Evolutionary conservation across 140 eudicot genomes (phyloP), one percentile per base, ranked within the genome.

Genomic region (Oenanthe javanica): DNA sequence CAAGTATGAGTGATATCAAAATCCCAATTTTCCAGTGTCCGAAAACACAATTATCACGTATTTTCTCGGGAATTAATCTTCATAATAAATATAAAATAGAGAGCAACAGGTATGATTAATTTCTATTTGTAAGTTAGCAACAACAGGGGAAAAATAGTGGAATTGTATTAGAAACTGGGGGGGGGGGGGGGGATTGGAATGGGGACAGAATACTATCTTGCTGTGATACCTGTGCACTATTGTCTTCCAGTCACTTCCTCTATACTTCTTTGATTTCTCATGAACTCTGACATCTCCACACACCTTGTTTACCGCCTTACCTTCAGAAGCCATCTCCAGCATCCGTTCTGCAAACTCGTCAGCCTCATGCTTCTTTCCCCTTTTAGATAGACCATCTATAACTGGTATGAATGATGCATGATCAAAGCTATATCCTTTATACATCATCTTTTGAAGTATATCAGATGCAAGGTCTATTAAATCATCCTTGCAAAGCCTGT

Each of bases 321-420:
- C 84, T 67, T 89, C 93, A 38, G 92, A 89, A 78, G 86, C 83
- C 96, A 94, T 87, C 82, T 82, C 91, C 77, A 90, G 83, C 98
- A 94, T 94, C 89, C 76, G 82, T 85, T 92, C 97, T 16, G 93
- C 85, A 76, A 92, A 87, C 81, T 94, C 96, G 86, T 94, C 91
- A 70, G 92, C 96, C 85, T 87, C 96, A 14, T 67, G 88, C 79
- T 90, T 94, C 50, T 78, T 84, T 84, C 97, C 97, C 64, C 27
- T 77, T 48, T 69, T 76, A 46, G 87, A 83, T 70, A 94, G 87
- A 66, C 86, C 91, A 80, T 94, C 98, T 83, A 94, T 86, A 46
- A 94, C 92, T 6, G 97, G 96, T 93, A 94, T 83, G 81, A 94
- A 89, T 5, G 89, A 79, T 49, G 97, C 96, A 66, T 96, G 90